Evolutionary conservation across 2,329 filamentous ascomycete species (phyloP), one percentile per base, ranked within the genome.

Genomic region (Pyricularia grisea): DNA sequence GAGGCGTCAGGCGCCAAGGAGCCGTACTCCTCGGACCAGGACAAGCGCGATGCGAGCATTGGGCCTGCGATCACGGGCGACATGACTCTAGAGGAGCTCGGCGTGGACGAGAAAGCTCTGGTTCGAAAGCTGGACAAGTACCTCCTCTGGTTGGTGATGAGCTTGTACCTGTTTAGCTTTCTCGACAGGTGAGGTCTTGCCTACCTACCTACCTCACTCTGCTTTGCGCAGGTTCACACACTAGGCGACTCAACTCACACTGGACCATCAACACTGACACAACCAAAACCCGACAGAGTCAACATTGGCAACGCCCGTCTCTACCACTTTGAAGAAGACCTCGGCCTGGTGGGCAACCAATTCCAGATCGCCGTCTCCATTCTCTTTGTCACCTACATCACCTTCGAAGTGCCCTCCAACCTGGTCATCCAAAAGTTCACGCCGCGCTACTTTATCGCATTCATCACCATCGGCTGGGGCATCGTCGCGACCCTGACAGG

Each of bases 81-180:
- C 12, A 23, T 66, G 65, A 67, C 67, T 20, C 28, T 68, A 4
- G 70, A 69, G 66, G 68, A 72, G 25, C 67, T 72, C 27, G 68
- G 70, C 20, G 67, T 71, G 14, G 75, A 79, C n/a, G 82, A 91
- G 78, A 82, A 80, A 73, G 84, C 82, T 72, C 80, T 92, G 27
- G 80, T 91, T 63, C 81, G 86, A 69, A 92, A 90, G 77, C 78
- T 92, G 36, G 90, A 92, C 76, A 70, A 82, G 17, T 82, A 85
- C 74, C 82, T 92, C 30, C 83, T 92, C 17, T 90, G 90, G 2
- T 80, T 91, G 25, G 81, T 91, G 9, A 90, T 91, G 86, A 76
- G 86, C 7, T 78, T 91, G 20, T 94, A 94, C 75, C 82, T 93
- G 17, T 88, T 93, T 72, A 90, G 88, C 72, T 94, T 93, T 75